Percentiles rank a stretch among this genome's conserved stretches.
These are phyloP conservation scores for Metschnikowia matae DNA, from an alignment of 805 yeast genomes.

Conservation along the genomic window DNA sequence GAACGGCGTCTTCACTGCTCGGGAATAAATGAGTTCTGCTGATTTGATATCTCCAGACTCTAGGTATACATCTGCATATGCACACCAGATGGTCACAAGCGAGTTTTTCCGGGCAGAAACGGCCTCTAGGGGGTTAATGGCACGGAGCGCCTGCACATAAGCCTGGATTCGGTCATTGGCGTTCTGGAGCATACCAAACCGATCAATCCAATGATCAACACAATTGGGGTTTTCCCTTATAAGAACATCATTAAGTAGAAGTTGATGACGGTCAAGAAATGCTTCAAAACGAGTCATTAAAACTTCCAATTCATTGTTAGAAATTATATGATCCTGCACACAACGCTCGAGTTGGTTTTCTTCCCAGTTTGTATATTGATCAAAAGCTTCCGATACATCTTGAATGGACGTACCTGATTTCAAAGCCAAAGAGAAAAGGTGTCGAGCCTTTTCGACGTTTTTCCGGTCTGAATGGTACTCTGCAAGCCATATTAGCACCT, in stretches of 20 bases:
- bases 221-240: constrained; percentile 59
- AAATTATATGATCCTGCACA: constrained; percentile 23
- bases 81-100: constrained; percentile 63
- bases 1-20: constrained; percentile 69
- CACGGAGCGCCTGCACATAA: constrained; percentile 60
- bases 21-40: constrained; percentile 59
- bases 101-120: constrained; percentile 21
- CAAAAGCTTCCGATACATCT: constrained; percentile 64
- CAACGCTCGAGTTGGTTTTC: constrained; percentile 35
- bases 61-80: constrained; percentile 64
- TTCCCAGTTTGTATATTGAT: constrained; percentile 56
- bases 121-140: constrained; percentile 56
- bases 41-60: constrained; percentile 49
- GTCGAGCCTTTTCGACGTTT: constrained; percentile 21
- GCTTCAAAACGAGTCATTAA: constrained; percentile 19
- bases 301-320: constrained; percentile 12
- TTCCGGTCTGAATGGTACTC: constrained; percentile 43
- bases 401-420: constrained; percentile 44
- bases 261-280: constrained; percentile 26
- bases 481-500: constrained; percentile 46
- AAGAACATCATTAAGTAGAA: constrained; percentile 55
- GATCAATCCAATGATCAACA: constrained; percentile 64
- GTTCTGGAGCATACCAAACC: constrained; percentile 43
- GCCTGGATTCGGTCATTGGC: constrained; percentile 39
- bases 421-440: constrained; percentile 48